Evolutionary conservation across 768 basidiomycete species (phyloP), one percentile per base, ranked within the genome.

Genomic region (Trametes cingulata): DNA sequence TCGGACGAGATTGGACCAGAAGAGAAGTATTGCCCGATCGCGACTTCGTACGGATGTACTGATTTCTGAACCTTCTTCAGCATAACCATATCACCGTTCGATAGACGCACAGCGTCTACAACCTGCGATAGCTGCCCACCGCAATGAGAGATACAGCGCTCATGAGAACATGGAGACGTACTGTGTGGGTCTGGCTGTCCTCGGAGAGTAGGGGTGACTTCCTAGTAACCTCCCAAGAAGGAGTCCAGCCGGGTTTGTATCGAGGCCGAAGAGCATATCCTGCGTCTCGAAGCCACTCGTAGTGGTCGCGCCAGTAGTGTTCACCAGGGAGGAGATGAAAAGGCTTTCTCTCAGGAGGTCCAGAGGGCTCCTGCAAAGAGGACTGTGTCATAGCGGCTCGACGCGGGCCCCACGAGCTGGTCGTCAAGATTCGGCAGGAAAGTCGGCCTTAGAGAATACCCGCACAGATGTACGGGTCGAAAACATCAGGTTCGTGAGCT

Each of bases 241-340:
- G 63, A 14, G 45, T 19, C 63, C 58, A 64, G 14, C 50, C 63
- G 2, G 55, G 65, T 13, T 37, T 37, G 50, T 66, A 68, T 0
- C 69, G 62, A 24, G 67, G 60, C 1, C 67, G 65, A 1, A 70
- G 53, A 48, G 41, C 49, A 49, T 69, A 69, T 2, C 67, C 68
- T 33, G 29, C 4, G 10, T 33, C 29, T 33, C 29, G 29, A 33
- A 33, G 29, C 29, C 29, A 33, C 6, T 33, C 29, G 29, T 33
- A 33, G 29, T 33, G 29, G 10, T 33, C 29, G 29, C 29, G 29
- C 29, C 29, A 33, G 29, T 33, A 33, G 29, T 33, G 29, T 33
- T 33, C 29, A 10, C 29, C 29, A 4, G 29, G 29, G 10, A 33
- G 29, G 29, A 33, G 29, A 10, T 33, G 29, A 10, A 33, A 33